These are phyloP conservation scores for Platanthera guangdongensis DNA, from an alignment of 106 monocot genomes.

Conservation along the genomic window DNA sequence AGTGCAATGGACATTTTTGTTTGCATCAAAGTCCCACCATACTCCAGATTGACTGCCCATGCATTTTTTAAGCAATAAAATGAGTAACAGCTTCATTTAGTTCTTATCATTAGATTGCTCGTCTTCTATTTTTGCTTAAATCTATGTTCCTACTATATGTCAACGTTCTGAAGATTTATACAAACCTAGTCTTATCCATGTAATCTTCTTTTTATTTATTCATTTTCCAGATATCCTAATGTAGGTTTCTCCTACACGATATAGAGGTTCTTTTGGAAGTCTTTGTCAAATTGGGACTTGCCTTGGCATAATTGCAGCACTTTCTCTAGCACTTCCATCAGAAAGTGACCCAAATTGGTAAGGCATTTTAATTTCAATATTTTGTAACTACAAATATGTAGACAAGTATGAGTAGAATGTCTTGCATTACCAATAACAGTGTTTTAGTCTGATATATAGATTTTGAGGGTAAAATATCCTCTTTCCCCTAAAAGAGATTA, in stretches of 20 bases:
- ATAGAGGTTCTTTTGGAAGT: conserved; percentile 72
- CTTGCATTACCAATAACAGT: background rate
- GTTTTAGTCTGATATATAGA: background rate
- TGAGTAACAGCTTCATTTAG: background rate
- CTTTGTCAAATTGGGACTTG: conserved; percentile 86
- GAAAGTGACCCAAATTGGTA: conserved; percentile 89
- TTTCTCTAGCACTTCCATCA: conserved; percentile 63
- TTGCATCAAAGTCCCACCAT: background rate
- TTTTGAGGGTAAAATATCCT: too few relatives aligned
- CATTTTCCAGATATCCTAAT: conserved; percentile 23
- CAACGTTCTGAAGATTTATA: background rate
- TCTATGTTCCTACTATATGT: background rate
- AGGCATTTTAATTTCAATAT: conserved; percentile 14
- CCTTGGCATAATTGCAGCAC: conserved; percentile 74
- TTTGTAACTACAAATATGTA: background rate
- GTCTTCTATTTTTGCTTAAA: background rate
- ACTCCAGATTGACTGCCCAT: background rate
- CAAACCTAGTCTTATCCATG: background rate
- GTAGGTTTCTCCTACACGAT: conserved; percentile 81
- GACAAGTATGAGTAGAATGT: conserved; percentile 4
- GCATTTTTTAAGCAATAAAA: background rate
- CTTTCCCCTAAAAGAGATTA: too few relatives aligned
- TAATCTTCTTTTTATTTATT: conserved; percentile 10
- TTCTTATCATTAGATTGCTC: background rate
- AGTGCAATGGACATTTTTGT: too few relatives aligned